Conservation (phyloP, 768 basidiomycete genomes). For the Lactifluus rugatus region DNA sequence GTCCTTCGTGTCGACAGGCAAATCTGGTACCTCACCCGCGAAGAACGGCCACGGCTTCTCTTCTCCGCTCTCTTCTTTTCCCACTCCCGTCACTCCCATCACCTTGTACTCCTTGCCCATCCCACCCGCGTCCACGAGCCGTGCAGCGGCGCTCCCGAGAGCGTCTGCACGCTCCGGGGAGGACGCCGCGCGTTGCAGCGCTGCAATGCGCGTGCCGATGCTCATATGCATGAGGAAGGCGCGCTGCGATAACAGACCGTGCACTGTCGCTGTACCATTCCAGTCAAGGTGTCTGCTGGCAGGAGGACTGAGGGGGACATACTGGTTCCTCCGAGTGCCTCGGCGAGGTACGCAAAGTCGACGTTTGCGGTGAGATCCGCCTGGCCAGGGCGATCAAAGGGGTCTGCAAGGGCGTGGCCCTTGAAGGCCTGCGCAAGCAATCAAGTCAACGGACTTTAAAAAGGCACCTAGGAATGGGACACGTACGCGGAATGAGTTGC, state of each 20-base stretch:
- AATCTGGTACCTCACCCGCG: background rate
- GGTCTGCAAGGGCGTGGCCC: conserved; percentile 72
- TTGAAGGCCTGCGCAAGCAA: conserved; percentile 65
- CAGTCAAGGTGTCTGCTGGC: too few species aligned
- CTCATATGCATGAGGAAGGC: conserved; percentile 76
- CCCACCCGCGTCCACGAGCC: conserved; percentile 67
- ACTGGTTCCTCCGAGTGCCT: conserved; percentile 65
- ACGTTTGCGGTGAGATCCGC: conserved; percentile 96
- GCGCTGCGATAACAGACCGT: conserved; percentile 69
- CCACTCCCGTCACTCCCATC: conserved; percentile 41
- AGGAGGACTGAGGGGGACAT: conserved; percentile 20
- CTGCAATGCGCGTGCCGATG: conserved; percentile 52
- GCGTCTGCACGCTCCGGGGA: conserved; percentile 40
- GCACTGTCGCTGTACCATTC: conserved; percentile 30
- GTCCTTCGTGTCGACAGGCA: background rate
- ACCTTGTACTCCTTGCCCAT: conserved; percentile 90
- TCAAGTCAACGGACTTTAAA: background rate
- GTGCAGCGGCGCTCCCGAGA: conserved; percentile 49
- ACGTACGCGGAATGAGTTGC: conserved; percentile 72
- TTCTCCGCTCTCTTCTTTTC: background rate
- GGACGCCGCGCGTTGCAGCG: conserved; percentile 43
- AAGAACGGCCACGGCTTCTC: conserved; percentile 23
- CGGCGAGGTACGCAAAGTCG: conserved; percentile 82
- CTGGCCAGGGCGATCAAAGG: conserved; percentile 77
- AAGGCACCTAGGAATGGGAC: background rate